Conservation (phyloP, 208 protist species). For the Leishmania martiniquensis region DNA sequence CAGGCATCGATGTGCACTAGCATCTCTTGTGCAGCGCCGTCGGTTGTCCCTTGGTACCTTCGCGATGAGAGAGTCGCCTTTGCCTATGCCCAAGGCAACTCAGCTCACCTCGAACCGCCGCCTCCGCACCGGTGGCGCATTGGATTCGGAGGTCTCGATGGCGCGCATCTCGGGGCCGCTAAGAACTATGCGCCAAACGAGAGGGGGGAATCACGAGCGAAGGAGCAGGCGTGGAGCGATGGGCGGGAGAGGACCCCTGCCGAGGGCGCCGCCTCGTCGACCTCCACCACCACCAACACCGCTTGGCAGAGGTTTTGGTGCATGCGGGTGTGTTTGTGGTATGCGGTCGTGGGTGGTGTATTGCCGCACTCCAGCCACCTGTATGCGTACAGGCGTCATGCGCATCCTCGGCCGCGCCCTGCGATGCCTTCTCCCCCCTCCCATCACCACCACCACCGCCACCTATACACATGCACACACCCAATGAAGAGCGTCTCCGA, state of each 20-base stretch:
- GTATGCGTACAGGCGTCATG: not conserved
- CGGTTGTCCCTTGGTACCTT: slow-evolving; percentile 50
- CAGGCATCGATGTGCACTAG: slow-evolving; percentile 46
- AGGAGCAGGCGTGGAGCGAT: not conserved
- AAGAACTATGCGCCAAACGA: not conserved
- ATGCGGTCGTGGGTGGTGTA: too few relatives aligned
- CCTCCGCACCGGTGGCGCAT: slow-evolving; percentile 30
- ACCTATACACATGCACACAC: slow-evolving; percentile 6
- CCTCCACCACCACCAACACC: not conserved
- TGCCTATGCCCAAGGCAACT: slow-evolving; percentile 40
- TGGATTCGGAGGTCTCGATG: slow-evolving; percentile 37
- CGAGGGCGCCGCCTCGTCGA: not conserved
- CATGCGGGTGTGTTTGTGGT: too few relatives aligned
- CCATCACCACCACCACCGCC: not conserved
- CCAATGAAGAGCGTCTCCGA: not conserved
- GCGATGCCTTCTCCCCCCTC: not conserved
- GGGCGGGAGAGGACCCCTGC: not conserved
- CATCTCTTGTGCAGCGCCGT: slow-evolving; percentile 51
- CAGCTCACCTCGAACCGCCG: slow-evolving; percentile 28
- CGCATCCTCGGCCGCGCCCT: too few relatives aligned
- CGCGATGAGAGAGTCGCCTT: slow-evolving; percentile 27
- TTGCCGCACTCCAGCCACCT: not conserved
- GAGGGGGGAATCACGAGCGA: not conserved
- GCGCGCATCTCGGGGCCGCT: not conserved
- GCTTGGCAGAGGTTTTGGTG: too few relatives aligned